Evolutionary conservation across 2,329 filamentous ascomycete species (phyloP).

Genomic region (Furcasterigmium furcatum): DNA sequence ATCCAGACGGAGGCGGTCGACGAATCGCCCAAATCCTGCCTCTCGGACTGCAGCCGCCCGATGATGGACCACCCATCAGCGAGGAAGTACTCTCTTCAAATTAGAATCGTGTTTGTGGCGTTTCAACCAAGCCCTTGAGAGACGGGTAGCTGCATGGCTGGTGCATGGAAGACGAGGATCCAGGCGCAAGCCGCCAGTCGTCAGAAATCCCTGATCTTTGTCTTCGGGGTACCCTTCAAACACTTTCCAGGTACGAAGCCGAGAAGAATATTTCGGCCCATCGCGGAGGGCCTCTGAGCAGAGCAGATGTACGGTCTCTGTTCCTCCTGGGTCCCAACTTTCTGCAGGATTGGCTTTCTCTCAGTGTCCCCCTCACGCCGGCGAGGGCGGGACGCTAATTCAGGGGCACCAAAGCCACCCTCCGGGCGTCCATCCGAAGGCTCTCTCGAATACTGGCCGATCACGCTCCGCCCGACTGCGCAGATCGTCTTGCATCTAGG

Average conservation of each 20-base stretch:
- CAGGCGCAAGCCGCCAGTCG: constrained; percentile 11
- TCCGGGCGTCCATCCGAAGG: neutral
- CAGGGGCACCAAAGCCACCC: neutral
- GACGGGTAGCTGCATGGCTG: constrained; percentile 46
- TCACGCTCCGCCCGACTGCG: too few species aligned
- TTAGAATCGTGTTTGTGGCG: constrained; percentile 43
- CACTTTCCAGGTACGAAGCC: too few species aligned
- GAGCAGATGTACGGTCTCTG: neutral
- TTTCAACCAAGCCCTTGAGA: constrained; percentile 40
- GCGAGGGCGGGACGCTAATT: neutral
- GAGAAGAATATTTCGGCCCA: too few species aligned
- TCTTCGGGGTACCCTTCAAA: neutral
- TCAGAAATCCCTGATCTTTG: neutral
- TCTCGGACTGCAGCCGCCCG: constrained; percentile 36
- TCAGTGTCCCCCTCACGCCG: neutral
- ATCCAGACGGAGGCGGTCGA: constrained; percentile 26
- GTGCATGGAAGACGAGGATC: constrained; percentile 36
- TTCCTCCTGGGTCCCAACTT: neutral
- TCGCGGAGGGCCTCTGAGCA: too few species aligned
- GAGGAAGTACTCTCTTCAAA: constrained; percentile 30
- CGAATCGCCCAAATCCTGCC: constrained; percentile 27
- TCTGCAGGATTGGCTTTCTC: neutral
- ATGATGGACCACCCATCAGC: constrained; percentile 26
- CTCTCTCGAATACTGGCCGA: too few species aligned
- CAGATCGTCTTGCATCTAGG: too few species aligned